phyloP scores from a whole-genome alignment of 257 asterid genomes.

The Asclepias syriaca region DNA sequence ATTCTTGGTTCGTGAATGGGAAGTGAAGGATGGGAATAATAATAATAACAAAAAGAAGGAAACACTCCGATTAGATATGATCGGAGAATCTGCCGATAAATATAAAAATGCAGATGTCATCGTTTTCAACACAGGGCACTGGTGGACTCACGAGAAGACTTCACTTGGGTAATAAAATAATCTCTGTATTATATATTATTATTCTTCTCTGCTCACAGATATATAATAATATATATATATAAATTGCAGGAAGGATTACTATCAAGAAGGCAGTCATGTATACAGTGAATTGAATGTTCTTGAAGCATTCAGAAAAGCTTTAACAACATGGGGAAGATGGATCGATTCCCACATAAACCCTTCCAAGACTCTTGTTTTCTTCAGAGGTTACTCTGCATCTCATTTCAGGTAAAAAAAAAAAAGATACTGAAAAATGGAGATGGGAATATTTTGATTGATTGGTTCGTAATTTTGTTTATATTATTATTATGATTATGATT shows the following conservation, averaged over 20 bases:
- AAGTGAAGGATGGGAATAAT: conserved; percentile 17
- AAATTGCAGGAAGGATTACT: conserved; percentile 60
- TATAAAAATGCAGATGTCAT: conserved; percentile 58
- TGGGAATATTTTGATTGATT: too few species aligned
- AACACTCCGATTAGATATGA: conserved; percentile 61
- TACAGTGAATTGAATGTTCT: conserved; percentile 46
- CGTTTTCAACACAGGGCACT: conserved; percentile 72
- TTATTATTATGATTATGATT: too few species aligned
- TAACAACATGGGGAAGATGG: conserved; percentile 72
- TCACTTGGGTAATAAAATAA: conserved; percentile 41
- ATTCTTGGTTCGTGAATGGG: conserved; percentile 76
- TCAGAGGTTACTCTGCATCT: conserved; percentile 63
- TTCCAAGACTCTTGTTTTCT: conserved; percentile 48
- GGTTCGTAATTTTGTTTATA: conserved; percentile 5
- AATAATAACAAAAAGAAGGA: conserved; percentile 33
- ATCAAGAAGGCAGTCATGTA: conserved; percentile 69
- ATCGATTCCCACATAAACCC: conserved; percentile 52
- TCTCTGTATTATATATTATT: too few species aligned
- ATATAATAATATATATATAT: not conserved
- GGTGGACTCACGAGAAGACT: conserved; percentile 90
- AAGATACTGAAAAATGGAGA: too few species aligned
- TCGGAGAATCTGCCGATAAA: conserved; percentile 37
- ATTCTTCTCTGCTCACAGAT: not conserved
- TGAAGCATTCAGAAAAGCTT: conserved; percentile 62
- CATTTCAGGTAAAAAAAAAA: conserved; percentile 55